A percentile compares a stretch with the other conserved stretches of the same genome.
Conservation (phyloP, 2,329 filamentous ascomycete genomes). For the Lecanicillium sp. region DNA sequence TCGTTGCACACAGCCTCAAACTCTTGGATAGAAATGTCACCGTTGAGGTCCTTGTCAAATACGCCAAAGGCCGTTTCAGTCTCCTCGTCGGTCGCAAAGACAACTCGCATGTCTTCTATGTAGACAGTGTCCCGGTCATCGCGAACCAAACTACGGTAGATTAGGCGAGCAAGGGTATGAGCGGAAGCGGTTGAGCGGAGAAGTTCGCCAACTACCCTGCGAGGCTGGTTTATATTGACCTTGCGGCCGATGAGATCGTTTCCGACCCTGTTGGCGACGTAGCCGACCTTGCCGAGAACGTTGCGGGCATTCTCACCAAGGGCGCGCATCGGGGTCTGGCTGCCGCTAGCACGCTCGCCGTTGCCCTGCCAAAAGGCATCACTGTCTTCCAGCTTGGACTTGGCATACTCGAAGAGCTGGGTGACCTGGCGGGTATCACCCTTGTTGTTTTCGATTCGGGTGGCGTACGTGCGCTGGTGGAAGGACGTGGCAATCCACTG, state of each 20-base stretch:
- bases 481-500: conserved; percentile 93
- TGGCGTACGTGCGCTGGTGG: conserved; percentile 82
- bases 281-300: conserved; percentile 71
- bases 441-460: conserved; percentile 87
- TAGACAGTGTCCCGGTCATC: conserved; percentile 68
- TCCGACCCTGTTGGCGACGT: conserved; percentile 76
- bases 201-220: conserved; percentile 75
- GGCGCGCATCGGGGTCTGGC: conserved; percentile 64
- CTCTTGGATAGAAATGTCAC: conserved; percentile 92
- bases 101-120: conserved; percentile 67
- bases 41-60: conserved; percentile 95
- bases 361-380: conserved; percentile 40
- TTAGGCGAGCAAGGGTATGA: conserved; percentile 75
- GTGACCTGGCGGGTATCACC: conserved; percentile 64
- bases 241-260: conserved; percentile 83
- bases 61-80: conserved; percentile 82
- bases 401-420: conserved; percentile 59
- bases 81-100: conserved; percentile 77
- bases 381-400: conserved; percentile 56
- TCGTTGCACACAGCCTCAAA: conserved; percentile 89
- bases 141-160: conserved; percentile 80
- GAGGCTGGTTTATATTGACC: conserved; percentile 65
- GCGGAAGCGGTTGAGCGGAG: conserved; percentile 64
- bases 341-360: conserved; percentile 42
- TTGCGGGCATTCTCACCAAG: conserved; percentile 68